Evolutionary conservation across 2,329 filamentous ascomycete species (phyloP).

Genomic region (Colletotrichum ledebouriae): DNA sequence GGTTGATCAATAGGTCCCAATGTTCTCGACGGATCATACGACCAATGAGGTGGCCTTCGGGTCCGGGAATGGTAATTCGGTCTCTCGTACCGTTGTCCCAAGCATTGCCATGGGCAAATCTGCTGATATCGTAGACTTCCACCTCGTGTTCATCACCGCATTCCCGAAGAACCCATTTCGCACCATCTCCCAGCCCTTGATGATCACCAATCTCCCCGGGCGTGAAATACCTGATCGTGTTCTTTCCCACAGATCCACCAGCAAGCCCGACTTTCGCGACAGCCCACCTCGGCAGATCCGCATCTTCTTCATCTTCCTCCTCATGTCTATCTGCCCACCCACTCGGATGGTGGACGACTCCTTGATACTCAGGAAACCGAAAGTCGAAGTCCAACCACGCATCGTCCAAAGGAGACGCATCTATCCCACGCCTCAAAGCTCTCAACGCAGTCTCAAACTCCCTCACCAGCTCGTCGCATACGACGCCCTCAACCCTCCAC

Average conservation of each 20-base stretch:
- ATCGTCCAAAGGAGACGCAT: background rate
- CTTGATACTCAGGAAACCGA: background rate
- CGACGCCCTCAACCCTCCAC: conserved; percentile 11
- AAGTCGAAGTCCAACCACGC: background rate
- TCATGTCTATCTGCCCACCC: background rate
- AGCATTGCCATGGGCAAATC: background rate
- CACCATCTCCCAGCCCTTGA: background rate
- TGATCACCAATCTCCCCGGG: conserved; percentile 14
- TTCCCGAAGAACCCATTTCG: background rate
- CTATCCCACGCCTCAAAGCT: background rate
- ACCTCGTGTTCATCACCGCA: background rate
- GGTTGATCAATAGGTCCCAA: background rate
- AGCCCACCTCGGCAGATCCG: background rate
- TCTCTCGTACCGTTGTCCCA: background rate
- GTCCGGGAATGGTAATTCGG: background rate
- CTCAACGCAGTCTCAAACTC: background rate
- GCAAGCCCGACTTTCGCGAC: background rate
- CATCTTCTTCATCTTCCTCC: background rate
- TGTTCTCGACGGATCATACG: background rate
- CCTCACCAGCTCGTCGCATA: background rate
- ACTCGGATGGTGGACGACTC: background rate
- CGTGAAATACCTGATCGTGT: background rate
- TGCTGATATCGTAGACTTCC: background rate
- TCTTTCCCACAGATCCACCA: background rate
- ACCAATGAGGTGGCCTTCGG: background rate